These are phyloP conservation scores for Lentinula boryana DNA, from an alignment of 768 basidiomycete genomes.

Conservation along the genomic window DNA sequence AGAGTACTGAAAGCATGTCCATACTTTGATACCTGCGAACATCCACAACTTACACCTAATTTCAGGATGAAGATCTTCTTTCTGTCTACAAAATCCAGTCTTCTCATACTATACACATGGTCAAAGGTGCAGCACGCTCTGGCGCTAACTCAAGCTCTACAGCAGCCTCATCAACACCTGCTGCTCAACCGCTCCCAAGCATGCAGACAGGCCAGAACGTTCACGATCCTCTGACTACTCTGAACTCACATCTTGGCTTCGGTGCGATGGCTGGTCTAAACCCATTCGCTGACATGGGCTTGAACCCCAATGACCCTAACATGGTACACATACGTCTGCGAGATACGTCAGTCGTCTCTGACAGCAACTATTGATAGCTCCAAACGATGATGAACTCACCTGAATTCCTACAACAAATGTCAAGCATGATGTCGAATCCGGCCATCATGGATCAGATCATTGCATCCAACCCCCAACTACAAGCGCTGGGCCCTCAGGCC, in stretches of 20 bases:
- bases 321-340: conserved; percentile 48
- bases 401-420: conserved; percentile 85
- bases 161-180: conserved; percentile 25
- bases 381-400: conserved; percentile 83
- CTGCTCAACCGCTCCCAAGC: conserved; percentile 62
- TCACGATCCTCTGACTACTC: conserved; percentile 77
- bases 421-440: conserved; percentile 79
- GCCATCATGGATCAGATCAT: conserved; percentile 86
- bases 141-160: conserved; percentile 27
- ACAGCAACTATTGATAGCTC: conserved; percentile 38
- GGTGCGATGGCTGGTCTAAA: conserved; percentile 84
- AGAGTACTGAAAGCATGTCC: conserved; percentile 63
- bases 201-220: conserved; percentile 93
- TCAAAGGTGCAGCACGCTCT: conserved; percentile 71
- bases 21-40: not conserved
- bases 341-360: not conserved
- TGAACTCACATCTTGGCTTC: conserved; percentile 74
- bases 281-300: conserved; percentile 86
- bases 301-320: conserved; percentile 92
- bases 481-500: conserved; percentile 73
- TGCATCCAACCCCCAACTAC: conserved; percentile 71
- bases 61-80: conserved; percentile 75
- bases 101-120: conserved; percentile 88
- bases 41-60: not conserved
- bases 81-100: conserved; percentile 88